Base-by-base conservation (phyloP, 768 basidiomycete genomes). In the Trametopsis cervina region DNA sequence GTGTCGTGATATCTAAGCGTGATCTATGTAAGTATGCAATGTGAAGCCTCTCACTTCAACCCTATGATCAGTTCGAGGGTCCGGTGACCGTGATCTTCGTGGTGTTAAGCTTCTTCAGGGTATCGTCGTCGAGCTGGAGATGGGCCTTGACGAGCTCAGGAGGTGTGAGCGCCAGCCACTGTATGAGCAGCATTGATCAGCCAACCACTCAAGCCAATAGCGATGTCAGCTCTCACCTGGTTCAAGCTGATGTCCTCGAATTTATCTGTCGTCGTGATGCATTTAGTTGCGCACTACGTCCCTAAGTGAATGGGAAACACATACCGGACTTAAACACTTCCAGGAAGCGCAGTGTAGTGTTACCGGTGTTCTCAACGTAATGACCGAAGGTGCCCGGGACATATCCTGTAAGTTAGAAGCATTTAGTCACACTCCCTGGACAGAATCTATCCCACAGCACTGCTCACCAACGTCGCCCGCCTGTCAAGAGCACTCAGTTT, bases 151-250 rank as follows among this genome's bases (percentile, higher is more conserved):
- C 80, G 7, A 84, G 68, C 26, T 69, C 69, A 4, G 71, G 75
- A 2, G 80, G 80, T 0, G 75, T 78, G 25, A 81, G 59, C 0
- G 81, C 78, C 13, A 83, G 66, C 80, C 81, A 82, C 56, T 82
- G 74, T 33, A 7, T 40, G 9, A 22, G 39, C 17, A n/a, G 39
- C 15, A 22, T 33, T 33, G 29, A 33, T 10, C 33, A 36, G 33
- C 33, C 10, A n/a, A 36, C 10, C n/a, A n/a, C n/a, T n/a, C 10
- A 36, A n/a, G 33, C n/a, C 33, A 36, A 10, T 36, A n/a, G n/a
- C n/a, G 33, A n/a, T 36, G n/a, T 10, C 33, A 36, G 33, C 39
- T 9, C 62, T 49, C 48, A 73, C 74, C 66, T 78, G 76, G 41
- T 61, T 68, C 49, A 77, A 61, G 54, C 74, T 74, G 41, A 63